Conservation (phyloP, 768 basidiomycete species). For the Infundibulicybe gibba region DNA sequence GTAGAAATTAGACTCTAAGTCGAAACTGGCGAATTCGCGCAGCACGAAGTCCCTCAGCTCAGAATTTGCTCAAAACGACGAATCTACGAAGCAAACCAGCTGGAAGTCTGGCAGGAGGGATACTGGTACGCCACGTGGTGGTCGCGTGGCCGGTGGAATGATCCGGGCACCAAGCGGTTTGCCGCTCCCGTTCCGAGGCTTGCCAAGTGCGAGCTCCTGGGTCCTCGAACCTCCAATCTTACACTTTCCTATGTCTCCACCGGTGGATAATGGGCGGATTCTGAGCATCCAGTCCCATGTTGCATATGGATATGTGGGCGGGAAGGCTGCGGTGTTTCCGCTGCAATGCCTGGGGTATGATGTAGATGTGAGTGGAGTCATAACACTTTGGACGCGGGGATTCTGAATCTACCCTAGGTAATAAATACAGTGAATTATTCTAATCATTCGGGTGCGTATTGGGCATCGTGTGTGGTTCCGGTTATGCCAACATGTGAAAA, state of each 20-base stretch:
- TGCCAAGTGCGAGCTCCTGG: no score
- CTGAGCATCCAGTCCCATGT: conserved; percentile 94
- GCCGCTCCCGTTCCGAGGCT: no score
- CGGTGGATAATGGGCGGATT: conserved; percentile 45
- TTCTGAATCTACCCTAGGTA: conserved; percentile 39
- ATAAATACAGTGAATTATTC: conserved; percentile 94
- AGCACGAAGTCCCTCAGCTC: no score
- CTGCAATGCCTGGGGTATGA: conserved; percentile 90
- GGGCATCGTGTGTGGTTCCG: background rate
- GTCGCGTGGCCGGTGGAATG: no score
- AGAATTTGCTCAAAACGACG: no score
- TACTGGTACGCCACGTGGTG: no score
- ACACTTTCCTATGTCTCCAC: background rate
- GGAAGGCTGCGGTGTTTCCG: conserved; percentile 74
- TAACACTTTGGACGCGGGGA: conserved; percentile 1
- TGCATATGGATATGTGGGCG: conserved; percentile 90
- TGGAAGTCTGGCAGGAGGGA: no score
- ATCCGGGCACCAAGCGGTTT: no score
- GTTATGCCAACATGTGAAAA: background rate
- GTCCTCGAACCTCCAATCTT: background rate
- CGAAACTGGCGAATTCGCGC: no score
- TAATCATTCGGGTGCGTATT: conserved; percentile 78
- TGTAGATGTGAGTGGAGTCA: conserved; percentile 69
- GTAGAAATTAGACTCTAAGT: no score
- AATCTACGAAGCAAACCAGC: no score